Evolutionary conservation across 768 basidiomycete genomes (phyloP).

Genomic region (Exidia glandulosa): DNA sequence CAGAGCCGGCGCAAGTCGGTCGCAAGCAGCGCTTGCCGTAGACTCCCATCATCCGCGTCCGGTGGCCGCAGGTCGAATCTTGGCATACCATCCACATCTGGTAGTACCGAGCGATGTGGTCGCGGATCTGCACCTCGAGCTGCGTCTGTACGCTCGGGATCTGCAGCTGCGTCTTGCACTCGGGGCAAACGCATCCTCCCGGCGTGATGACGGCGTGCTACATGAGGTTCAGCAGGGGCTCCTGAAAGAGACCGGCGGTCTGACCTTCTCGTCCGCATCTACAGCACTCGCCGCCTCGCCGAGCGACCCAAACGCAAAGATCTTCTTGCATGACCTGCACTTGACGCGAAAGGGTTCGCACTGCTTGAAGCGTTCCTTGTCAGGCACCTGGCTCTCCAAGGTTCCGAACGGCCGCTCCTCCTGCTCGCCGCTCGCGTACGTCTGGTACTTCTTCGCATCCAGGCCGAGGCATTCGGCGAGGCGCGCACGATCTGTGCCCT

Average conservation of each 20-base stretch:
- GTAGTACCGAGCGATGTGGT: constrained; percentile 71
- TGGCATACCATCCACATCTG: constrained; percentile 83
- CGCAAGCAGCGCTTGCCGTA: constrained; percentile 77
- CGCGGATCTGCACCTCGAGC: constrained; percentile 76
- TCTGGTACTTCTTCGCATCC: constrained; percentile 46
- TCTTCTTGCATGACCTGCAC: constrained; percentile 63
- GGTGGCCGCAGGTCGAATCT: constrained; percentile 69
- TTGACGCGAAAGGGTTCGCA: constrained; percentile 58
- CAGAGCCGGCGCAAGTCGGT: constrained; percentile 54
- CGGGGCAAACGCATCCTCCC: constrained; percentile 35
- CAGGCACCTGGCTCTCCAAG: constrained; percentile 83
- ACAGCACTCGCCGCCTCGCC: background rate
- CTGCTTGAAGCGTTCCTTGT: constrained; percentile 77
- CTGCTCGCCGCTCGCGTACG: constrained; percentile 23
- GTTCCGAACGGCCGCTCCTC: constrained; percentile 64
- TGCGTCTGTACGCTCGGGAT: constrained; percentile 65
- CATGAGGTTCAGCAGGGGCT: too few relatives aligned
- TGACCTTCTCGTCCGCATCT: background rate
- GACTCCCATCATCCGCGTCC: constrained; percentile 90
- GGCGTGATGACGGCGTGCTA: background rate
- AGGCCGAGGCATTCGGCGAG: constrained; percentile 88
- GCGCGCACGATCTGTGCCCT: constrained; percentile 85
- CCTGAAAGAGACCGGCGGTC: too few relatives aligned
- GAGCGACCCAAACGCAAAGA: constrained; percentile 47
- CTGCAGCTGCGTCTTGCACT: constrained; percentile 45